Base-by-base conservation (phyloP, 169 alveolate species). In the Babesia divergens region DNA sequence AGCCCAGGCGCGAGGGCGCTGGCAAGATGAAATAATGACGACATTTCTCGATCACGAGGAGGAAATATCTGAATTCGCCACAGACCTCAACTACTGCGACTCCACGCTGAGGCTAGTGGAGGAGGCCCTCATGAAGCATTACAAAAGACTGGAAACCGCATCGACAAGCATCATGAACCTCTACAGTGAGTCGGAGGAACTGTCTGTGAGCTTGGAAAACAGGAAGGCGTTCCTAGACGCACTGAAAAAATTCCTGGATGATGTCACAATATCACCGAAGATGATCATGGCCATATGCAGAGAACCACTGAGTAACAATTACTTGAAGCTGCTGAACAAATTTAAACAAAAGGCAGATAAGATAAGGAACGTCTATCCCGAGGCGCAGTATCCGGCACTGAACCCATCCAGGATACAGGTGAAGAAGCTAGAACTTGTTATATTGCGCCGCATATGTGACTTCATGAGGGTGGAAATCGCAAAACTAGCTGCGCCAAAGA, bases 371-470 rank as follows among this genome's bases (percentile, higher is more conserved):
- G 67, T 62, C 26, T 83, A 87, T 53, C 77, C 56, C 34, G 74
- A 56, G n/a, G 82, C 62, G 54, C 56, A 65, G 3, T 87, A 87
- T 35, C 92, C 92, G 7, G 67, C 91, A 28, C 84, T 87, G 37
- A 74, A 72, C 32, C 83, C 65, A 11, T 65, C 84, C 46, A 82
- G 53, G 53, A 83, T 66, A 28, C 68, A 69, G 53, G 44, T 87
- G 37, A 70, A 87, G 69, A 79, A 71, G 67, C 37, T 58, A 72
- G 83, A 70, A 50, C 81, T 49, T 62, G 89, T 59, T 20, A 44
- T 62, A 35, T 67, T 53, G 62, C 69, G 53, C 58, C 82, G 86
- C 31, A 87, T 65, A 35, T 87, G 49, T 34, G 82, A 67, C 62
- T 77, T 67, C 66, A 52, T 77, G 68, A 16, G 74, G 26, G 18